A percentile compares a stretch with the other conserved stretches of the same genome.
These are phyloP conservation scores for Phytomonas sp. DNA, from an alignment of 208 protist genomes.

Conservation along the genomic window DNA sequence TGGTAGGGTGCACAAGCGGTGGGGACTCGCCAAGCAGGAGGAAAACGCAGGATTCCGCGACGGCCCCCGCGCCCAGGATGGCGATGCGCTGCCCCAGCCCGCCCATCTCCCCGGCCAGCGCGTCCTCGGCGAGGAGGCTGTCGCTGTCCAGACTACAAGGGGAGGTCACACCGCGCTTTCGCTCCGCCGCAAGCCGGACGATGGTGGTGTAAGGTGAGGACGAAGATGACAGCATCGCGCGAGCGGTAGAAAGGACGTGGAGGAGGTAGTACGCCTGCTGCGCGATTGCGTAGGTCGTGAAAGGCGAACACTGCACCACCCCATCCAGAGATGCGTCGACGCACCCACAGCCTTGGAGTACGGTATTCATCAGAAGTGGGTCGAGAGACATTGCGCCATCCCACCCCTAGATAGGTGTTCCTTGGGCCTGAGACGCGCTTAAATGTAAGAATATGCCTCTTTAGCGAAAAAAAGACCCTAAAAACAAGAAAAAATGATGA, in stretches of 20 bases:
- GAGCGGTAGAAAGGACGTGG: conserved; percentile 29
- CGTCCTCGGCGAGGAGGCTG: neutral
- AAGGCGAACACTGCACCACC: conserved; percentile 33
- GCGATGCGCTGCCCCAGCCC: neutral
- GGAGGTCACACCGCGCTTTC: conserved; percentile 12
- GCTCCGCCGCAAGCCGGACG: conserved; percentile 26
- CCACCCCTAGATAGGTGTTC: neutral
- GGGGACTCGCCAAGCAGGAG: neutral
- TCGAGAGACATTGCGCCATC: conserved; percentile 12
- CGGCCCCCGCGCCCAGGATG: conserved; percentile 1
- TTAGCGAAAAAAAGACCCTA: neutral
- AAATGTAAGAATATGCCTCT: neutral
- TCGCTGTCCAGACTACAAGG: neutral
- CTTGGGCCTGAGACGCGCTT: neutral
- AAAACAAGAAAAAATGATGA: neutral
- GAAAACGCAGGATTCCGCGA: neutral
- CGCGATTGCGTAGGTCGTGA: conserved; percentile 43
- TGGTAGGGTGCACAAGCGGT: conserved; percentile 50
- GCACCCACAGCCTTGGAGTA: conserved; percentile 39
- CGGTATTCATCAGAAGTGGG: conserved; percentile 39
- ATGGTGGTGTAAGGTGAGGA: conserved; percentile 39
- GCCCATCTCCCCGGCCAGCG: neutral
- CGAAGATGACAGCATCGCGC: conserved; percentile 46
- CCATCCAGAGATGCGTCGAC: conserved; percentile 36
- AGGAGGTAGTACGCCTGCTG: conserved; percentile 59